A percentile compares a stretch with the other conserved stretches of the same genome.
These are phyloP conservation scores for Candida ovalis DNA, from an alignment of 805 yeast genomes.

Conservation along the genomic window DNA sequence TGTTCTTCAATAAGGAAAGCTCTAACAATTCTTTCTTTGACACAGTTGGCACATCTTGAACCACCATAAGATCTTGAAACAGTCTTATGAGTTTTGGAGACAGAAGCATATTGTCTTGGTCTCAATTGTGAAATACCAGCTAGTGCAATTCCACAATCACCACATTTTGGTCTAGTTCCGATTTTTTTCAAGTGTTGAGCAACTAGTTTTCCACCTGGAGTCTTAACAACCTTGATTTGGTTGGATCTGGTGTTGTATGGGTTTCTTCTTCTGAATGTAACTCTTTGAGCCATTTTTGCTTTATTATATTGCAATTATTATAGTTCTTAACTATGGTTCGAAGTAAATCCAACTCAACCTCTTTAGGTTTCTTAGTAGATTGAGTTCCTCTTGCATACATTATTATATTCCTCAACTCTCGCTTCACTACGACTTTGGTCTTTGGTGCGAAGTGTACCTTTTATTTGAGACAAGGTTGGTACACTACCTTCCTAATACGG, in stretches of 20 bases:
- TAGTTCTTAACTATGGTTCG: no score
- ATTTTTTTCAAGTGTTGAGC: constrained; percentile 96
- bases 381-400: no score
- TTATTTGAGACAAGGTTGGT: neutral
- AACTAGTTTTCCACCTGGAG: constrained; percentile 99
- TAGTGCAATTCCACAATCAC: constrained; percentile 74
- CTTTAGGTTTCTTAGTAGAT: no score
- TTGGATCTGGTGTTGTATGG: constrained; percentile 99
- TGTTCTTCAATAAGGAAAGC: constrained; percentile 99
- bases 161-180: constrained; percentile 85
- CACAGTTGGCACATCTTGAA: constrained; percentile 96
- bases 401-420: no score
- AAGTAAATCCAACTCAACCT: no score
- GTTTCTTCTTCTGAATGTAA: constrained; percentile 98
- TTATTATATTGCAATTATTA: neutral
- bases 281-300: constrained; percentile 94
- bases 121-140: constrained; percentile 83
- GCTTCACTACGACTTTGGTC: no score
- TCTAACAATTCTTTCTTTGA: constrained; percentile 98
- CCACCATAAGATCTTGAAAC: constrained; percentile 99
- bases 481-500: constrained; percentile 5
- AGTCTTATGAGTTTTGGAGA: constrained; percentile 95
- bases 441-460: no score
- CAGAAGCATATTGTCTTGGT: constrained; percentile 96
- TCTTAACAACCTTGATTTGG: constrained; percentile 99